Evolutionary conservation across 805 yeast species (phyloP).

Genomic region (Candida insectorum): DNA sequence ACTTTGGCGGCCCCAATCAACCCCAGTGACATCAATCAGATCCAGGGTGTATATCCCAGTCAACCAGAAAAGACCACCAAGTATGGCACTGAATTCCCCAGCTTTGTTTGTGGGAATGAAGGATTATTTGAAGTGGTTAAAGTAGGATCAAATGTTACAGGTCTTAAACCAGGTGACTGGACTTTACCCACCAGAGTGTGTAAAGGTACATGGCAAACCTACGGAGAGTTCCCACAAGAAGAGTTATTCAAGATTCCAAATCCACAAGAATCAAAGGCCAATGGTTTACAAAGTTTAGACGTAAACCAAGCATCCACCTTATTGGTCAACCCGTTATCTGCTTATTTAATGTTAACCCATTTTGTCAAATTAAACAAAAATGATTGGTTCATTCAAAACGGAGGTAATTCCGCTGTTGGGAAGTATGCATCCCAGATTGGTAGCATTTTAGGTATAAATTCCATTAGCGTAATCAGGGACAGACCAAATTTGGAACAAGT

Average conservation of each 20-base stretch:
- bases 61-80: conserved; percentile 48
- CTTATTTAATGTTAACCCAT: conserved; percentile 80
- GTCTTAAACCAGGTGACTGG: conserved; percentile 74
- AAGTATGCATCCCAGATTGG: conserved; percentile 88
- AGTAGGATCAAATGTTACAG: conserved; percentile 52
- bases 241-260: conserved; percentile 59
- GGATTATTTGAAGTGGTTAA: conserved; percentile 85
- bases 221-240: conserved; percentile 49
- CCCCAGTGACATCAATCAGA: conserved; percentile 45
- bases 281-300: conserved; percentile 27
- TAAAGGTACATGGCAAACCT: conserved; percentile 88
- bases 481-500: conserved; percentile 71
- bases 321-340: conserved; percentile 89
- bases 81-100: conserved; percentile 55
- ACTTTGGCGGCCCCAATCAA: conserved; percentile 41
- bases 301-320: conserved; percentile 79
- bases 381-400: conserved; percentile 94
- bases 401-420: conserved; percentile 95
- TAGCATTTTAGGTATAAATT: conserved; percentile 70
- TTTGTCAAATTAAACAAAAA: conserved; percentile 60
- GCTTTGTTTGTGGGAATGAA: conserved; percentile 91
- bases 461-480: conserved; percentile 84
- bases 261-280: conserved; percentile 42
- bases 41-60: conserved; percentile 45
- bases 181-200: conserved; percentile 73